Base-by-base conservation (phyloP, 2,329 filamentous ascomycete species). In the Botryotinia calthae region DNA sequence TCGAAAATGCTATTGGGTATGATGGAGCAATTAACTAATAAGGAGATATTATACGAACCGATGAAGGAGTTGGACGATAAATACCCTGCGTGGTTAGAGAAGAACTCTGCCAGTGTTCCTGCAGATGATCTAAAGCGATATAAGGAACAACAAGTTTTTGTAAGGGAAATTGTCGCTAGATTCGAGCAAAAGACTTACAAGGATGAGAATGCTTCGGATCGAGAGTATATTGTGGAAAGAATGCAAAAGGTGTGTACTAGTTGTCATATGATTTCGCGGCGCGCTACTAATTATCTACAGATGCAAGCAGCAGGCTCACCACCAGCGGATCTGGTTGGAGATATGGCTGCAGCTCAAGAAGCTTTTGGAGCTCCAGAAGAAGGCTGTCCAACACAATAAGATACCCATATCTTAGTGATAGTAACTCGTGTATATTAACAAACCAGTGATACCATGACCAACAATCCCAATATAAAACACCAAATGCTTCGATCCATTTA, bases 1-100 rank as follows among this genome's bases (percentile, higher is more conserved):
- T 94, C 93, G 73, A 95, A 97, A 84, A 94, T 98, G 90, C 88
- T 99, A 74, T 89, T 97, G 87, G 93, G 93, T 71, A 97, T 98
- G 94, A 98, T 99, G 95, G 94, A 98, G 84, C 95, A 99, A 82
- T 87, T 99, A 75, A 98, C 96, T 5, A 97, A 97, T 82, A 98
- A 97, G 85, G 96, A 98, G 78, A 98, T 99, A 75, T 84, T 99
- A 68, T 98, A 98, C 81, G 95, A 99, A 84, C 96, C 96, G 3
- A 98, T 99, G 94, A 97, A 97, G 85, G 96, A 99, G 83, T 85
- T 99, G 65, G 85, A 97, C 81, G 91, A 93, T 70, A 98, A 98
- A 82, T 99, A 96, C 80, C 95, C 95, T 0, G 89, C 84, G 2
- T 99, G 96, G 95, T 86, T 99, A 81, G 87, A 88, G 78, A 91